phyloP scores from a whole-genome alignment of 1,284 basidiomycete genomes.

The Golubevia pallescens region DNA sequence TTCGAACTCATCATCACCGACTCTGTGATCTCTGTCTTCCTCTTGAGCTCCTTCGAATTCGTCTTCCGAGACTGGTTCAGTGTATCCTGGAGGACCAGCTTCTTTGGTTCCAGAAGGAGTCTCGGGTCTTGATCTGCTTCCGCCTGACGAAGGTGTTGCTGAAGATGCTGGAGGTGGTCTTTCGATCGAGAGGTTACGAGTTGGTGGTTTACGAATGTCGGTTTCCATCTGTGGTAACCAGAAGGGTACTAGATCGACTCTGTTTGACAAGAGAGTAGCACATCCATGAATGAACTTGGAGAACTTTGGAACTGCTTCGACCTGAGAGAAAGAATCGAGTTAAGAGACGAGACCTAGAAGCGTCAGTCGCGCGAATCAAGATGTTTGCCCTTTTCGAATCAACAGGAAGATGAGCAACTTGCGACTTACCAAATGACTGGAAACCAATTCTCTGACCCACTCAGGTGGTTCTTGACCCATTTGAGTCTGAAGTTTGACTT shows the following conservation, averaged over 20 bases:
- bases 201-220: slow-evolving; percentile 60
- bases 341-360: no score
- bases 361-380: no score
- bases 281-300: slow-evolving; percentile 99
- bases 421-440: slow-evolving; percentile 79
- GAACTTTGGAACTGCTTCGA: slow-evolving; percentile 66
- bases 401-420: no score
- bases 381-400: no score
- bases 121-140: neutral
- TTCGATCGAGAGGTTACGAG: slow-evolving; percentile 48
- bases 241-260: slow-evolving; percentile 97
- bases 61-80: slow-evolving; percentile 60
- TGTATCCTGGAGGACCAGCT: slow-evolving; percentile 27
- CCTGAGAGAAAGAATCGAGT: slow-evolving; percentile 10
- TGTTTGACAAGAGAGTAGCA: slow-evolving; percentile 86
- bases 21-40: slow-evolving; percentile 35
- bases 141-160: slow-evolving; percentile 30
- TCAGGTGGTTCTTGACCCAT: slow-evolving; percentile 92
- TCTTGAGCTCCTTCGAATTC: slow-evolving; percentile 51
- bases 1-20: slow-evolving; percentile 49
- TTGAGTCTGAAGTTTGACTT: slow-evolving; percentile 97
- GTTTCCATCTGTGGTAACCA: slow-evolving; percentile 91
- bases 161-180: slow-evolving; percentile 39
- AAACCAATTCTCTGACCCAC: slow-evolving; percentile 94
- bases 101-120: slow-evolving; percentile 9